These are phyloP conservation scores for Thymus mandschuricus DNA, from an alignment of 257 asterid species.

Conservation along the genomic window DNA sequence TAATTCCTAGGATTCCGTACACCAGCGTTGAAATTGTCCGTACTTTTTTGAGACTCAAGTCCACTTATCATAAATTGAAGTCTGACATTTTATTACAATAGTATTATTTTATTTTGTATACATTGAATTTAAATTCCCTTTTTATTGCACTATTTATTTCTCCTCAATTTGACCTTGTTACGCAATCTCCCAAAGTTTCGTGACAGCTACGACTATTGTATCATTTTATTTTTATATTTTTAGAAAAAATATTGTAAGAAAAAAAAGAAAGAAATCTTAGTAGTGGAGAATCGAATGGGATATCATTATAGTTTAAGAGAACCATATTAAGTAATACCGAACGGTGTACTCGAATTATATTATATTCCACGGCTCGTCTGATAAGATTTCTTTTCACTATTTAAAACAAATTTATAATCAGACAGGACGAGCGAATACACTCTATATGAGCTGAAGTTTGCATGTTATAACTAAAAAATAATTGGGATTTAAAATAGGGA, in stretches of 20 bases:
- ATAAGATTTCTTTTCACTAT: too few species aligned
- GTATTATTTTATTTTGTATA: background rate
- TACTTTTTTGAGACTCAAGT: conserved; percentile 42
- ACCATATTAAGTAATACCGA: background rate
- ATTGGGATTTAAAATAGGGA: too few species aligned
- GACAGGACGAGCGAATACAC: too few species aligned
- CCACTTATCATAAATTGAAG: conserved; percentile 50
- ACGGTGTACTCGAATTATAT: too few species aligned
- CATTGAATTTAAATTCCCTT: conserved; percentile 21
- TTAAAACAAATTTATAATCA: too few species aligned
- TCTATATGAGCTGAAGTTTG: too few species aligned
- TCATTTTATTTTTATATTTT: too few species aligned
- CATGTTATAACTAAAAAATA: too few species aligned
- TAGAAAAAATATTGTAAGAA: too few species aligned
- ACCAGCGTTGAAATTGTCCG: conserved; percentile 28
- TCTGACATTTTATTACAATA: conserved; percentile 27
- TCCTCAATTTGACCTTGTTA: conserved; percentile 8
- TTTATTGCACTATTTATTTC: conserved; percentile 31
- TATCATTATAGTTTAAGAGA: background rate
- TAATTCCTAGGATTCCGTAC: conserved; percentile 35
- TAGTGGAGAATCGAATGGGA: background rate
- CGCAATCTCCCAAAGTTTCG: conserved; percentile 16
- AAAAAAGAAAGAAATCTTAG: too few species aligned
- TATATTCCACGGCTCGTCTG: too few species aligned
- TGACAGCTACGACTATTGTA: background rate